phyloP scores from a whole-genome alignment of 768 basidiomycete genomes.

The Lentinus brumalis region DNA sequence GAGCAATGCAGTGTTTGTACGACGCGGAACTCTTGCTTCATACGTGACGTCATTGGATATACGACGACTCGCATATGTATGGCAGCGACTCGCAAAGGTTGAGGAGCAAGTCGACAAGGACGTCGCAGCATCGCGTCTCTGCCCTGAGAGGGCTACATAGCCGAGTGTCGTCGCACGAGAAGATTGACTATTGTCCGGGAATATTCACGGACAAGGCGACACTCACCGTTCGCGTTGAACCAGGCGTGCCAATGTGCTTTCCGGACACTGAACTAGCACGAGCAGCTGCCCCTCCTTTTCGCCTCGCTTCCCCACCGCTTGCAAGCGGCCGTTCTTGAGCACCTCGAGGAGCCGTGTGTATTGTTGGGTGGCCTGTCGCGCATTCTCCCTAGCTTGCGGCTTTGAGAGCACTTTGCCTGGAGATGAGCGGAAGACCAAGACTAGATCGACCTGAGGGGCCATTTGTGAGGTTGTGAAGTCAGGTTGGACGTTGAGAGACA shows the following conservation, averaged over 20 bases:
- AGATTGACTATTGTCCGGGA: neutral
- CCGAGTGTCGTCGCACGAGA: too few species aligned
- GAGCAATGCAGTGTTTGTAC: neutral
- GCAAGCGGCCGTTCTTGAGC: conserved; percentile 63
- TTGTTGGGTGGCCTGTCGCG: conserved; percentile 65
- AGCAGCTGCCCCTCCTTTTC: conserved; percentile 74
- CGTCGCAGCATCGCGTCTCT: too few species aligned
- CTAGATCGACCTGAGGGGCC: conserved; percentile 68
- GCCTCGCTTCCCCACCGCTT: conserved; percentile 76
- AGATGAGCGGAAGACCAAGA: conserved; percentile 67
- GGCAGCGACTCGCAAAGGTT: too few species aligned
- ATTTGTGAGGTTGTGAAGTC: conserved; percentile 22
- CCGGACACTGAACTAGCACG: conserved; percentile 73
- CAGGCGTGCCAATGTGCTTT: conserved; percentile 59
- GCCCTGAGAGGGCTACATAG: too few species aligned
- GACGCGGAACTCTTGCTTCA: neutral
- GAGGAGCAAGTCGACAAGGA: too few species aligned
- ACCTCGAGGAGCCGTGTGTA: conserved; percentile 65
- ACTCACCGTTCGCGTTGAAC: conserved; percentile 75
- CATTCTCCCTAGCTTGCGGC: conserved; percentile 61
- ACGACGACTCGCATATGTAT: too few species aligned
- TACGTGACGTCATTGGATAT: too few species aligned
- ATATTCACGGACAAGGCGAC: neutral
- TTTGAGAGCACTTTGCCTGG: conserved; percentile 55
- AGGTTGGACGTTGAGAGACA: neutral